phyloP scores from a whole-genome alignment of 306 rosid genomes.

The Phaseolus lunatus region DNA sequence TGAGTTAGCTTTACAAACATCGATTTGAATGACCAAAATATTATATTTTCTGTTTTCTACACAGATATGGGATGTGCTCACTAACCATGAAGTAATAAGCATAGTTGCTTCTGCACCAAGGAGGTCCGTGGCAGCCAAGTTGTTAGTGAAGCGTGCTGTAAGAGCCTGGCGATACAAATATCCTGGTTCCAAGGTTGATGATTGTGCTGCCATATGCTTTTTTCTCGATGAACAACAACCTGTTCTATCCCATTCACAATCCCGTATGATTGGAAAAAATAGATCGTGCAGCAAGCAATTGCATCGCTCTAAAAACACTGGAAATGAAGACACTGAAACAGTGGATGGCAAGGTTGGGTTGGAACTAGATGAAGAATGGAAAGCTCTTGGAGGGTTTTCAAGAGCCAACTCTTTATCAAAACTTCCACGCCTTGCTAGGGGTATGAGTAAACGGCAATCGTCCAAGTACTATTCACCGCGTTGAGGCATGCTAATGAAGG shows the following conservation, averaged over 20 bases:
- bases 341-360: conserved; percentile 33
- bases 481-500: conserved; percentile 34
- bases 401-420: conserved; percentile 60
- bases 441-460: conserved; percentile 47
- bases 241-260: conserved; percentile 18
- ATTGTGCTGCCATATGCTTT: conserved; percentile 76
- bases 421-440: conserved; percentile 50
- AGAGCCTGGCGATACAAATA: conserved; percentile 68
- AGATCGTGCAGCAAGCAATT: conserved; percentile 37
- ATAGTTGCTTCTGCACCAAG: conserved; percentile 77
- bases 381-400: conserved; percentile 50
- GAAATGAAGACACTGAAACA: conserved; percentile 41
- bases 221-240: conserved; percentile 62
- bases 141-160: conserved; percentile 69
- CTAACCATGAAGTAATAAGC: conserved; percentile 74
- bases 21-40: not conserved
- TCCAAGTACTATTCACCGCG: conserved; percentile 42
- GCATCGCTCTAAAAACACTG: conserved; percentile 37
- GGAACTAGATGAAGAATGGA: conserved; percentile 54
- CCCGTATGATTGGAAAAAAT: not conserved
- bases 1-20: conserved; percentile 9
- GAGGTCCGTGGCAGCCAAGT: conserved; percentile 69
- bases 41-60: conserved; percentile 12
- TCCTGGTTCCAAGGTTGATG: conserved; percentile 72
- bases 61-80: conserved; percentile 94